Evolutionary conservation across 257 asterid genomes (phyloP).

Genomic region (Gentiana macrophylla): DNA sequence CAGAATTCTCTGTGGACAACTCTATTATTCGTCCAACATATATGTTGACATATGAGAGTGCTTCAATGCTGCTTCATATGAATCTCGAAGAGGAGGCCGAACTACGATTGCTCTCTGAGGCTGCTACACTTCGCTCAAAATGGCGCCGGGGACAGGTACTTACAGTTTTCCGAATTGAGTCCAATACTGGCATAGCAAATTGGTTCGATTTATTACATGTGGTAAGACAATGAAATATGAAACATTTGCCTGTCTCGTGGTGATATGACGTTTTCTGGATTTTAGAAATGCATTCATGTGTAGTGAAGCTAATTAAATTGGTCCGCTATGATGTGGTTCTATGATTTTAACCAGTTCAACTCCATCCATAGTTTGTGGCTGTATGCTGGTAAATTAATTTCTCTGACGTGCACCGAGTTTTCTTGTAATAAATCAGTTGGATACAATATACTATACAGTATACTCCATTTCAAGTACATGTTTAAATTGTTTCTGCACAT

Average conservation of each 20-base stretch:
- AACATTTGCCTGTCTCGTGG: background rate
- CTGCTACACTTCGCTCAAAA: slow-evolving; percentile 66
- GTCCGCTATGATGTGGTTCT: too few relatives aligned
- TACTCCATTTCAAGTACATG: too few relatives aligned
- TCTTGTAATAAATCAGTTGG: too few relatives aligned
- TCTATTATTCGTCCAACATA: slow-evolving; percentile 85
- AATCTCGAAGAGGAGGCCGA: slow-evolving; percentile 90
- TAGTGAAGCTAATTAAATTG: too few relatives aligned
- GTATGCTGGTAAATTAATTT: too few relatives aligned
- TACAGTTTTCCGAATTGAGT: slow-evolving; percentile 10
- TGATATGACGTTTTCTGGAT: too few relatives aligned
- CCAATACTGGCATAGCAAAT: background rate
- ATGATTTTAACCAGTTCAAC: too few relatives aligned
- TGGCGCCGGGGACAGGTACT: slow-evolving; percentile 90
- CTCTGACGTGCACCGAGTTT: too few relatives aligned
- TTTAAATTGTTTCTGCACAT: too few relatives aligned
- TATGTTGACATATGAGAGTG: slow-evolving; percentile 97
- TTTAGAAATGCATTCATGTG: too few relatives aligned
- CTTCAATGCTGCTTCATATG: slow-evolving; percentile 85
- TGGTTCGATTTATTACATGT: background rate
- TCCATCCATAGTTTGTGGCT: too few relatives aligned
- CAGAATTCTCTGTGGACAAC: slow-evolving; percentile 86
- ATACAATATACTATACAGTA: too few relatives aligned
- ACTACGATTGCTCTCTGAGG: slow-evolving; percentile 78
- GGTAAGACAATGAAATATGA: background rate